phyloP scores from a whole-genome alignment of 1,284 basidiomycete species.

The Marasmius oreades region DNA sequence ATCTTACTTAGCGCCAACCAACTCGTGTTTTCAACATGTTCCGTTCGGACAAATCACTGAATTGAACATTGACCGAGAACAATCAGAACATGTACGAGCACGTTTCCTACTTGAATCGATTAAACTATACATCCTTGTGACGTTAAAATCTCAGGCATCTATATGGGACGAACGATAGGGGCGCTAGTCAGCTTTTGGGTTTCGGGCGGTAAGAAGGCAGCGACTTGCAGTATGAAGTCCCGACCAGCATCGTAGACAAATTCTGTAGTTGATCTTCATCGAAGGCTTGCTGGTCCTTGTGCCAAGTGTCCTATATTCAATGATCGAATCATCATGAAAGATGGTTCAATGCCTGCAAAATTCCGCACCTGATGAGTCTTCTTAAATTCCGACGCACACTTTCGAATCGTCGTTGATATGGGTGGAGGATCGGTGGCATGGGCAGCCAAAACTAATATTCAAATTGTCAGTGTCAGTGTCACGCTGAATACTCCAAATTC shows the following conservation, averaged over 20 bases:
- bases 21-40: slow-evolving; percentile 4
- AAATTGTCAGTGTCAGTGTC: slow-evolving; percentile 29
- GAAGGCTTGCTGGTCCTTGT: slow-evolving; percentile 87
- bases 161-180: not conserved
- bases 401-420: slow-evolving; percentile 87
- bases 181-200: too few relatives aligned
- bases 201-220: not conserved
- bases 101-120: not conserved
- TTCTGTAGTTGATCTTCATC: slow-evolving; percentile 87
- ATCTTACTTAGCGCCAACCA: not conserved
- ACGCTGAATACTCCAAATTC: too few relatives aligned
- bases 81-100: not conserved
- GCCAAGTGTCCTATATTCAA: slow-evolving; percentile 77
- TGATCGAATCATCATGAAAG: slow-evolving; percentile 8
- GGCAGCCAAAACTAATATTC: slow-evolving; percentile 58
- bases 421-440: slow-evolving; percentile 91
- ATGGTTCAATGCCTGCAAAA: slow-evolving; percentile 9
- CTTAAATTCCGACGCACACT: slow-evolving; percentile 87
- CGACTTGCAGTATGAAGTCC: slow-evolving; percentile 83
- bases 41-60: not conserved
- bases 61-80: not conserved
- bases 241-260: slow-evolving; percentile 86
- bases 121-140: not conserved
- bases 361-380: slow-evolving; percentile 71
- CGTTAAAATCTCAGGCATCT: slow-evolving; percentile 7